Evolutionary conservation across 768 basidiomycete species (phyloP), one percentile per base, ranked within the genome.

Genomic region (Steccherinum ochraceum): DNA sequence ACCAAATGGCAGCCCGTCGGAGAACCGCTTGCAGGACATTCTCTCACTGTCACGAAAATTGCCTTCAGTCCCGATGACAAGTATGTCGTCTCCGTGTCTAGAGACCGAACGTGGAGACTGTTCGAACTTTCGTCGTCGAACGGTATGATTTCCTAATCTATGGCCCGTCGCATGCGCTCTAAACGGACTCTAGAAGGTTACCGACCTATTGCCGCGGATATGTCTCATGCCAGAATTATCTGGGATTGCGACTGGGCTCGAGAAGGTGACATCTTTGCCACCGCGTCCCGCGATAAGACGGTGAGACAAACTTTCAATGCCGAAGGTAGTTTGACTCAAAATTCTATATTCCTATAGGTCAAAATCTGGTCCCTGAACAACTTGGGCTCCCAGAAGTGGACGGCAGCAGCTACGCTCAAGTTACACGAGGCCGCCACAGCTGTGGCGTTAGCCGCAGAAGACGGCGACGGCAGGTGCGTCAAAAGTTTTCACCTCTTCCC

Each of bases 251-350:
- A 83, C 12, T 99, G 94, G 93, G 76, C 87, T 1, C 61, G 69
- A 1, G 84, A 90, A 57, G 82, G 83, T 5, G 78, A 83, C 57
- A 61, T 86, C 13, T 99, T 99, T 61, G 93, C 84, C 11, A 98
- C 96, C 2, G 94, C 90, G 1, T 93, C 94, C 2, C 79, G 96
- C 40, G 96, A 99, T 68, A 98, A 95, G 71, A 91, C 89, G 12
- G 94, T 91, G 57, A 50, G 78, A 56, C 24, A n/a, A 39, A 39
- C 35, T 39, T 11, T n/a, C 35, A 11, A 11, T 39, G n/a, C n/a
- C n/a, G 35, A 39, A n/a, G n/a, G 35, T 39, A n/a, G n/a, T n/a
- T n/a, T 39, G 11, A 11, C 35, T 39, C n/a, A n/a, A n/a, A n/a
- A n/a, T n/a, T n/a, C n/a, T n/a, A n/a, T n/a, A 45, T 18, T 10